phyloP scores from a whole-genome alignment of 2,329 filamentous ascomycete species.

The Apiospora arundinis region DNA sequence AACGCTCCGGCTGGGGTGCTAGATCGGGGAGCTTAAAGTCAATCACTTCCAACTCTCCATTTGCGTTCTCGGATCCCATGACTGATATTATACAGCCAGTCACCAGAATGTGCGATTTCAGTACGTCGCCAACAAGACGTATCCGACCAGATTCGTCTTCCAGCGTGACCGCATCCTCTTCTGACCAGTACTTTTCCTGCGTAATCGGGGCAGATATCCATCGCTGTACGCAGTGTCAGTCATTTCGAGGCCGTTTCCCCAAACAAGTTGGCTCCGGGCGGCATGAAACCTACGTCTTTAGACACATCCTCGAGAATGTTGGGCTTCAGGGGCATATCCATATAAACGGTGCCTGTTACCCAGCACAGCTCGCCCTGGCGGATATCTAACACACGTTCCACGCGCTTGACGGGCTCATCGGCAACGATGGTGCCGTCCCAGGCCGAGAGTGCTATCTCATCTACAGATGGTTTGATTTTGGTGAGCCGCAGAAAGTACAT shows the following conservation, averaged over 20 bases:
- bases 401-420: constrained; percentile 74
- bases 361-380: constrained; percentile 95
- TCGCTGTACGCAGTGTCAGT: constrained; percentile 59
- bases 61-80: constrained; percentile 89
- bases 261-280: background rate
- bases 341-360: constrained; percentile 93
- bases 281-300: constrained; percentile 72
- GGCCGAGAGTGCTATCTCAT: constrained; percentile 72
- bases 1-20: constrained; percentile 79
- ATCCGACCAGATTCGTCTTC: constrained; percentile 96
- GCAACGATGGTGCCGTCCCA: constrained; percentile 83
- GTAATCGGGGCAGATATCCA: constrained; percentile 86
- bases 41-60: constrained; percentile 91
- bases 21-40: constrained; percentile 90
- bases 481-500: constrained; percentile 95
- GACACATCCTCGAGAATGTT: constrained; percentile 95
- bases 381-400: constrained; percentile 92
- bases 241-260: constrained; percentile 23
- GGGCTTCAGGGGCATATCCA: constrained; percentile 96
- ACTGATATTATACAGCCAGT: constrained; percentile 95
- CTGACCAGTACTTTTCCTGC: constrained; percentile 76
- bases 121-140: constrained; percentile 72
- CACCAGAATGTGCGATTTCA: constrained; percentile 76
- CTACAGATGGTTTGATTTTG: constrained; percentile 84
- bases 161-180: constrained; percentile 78